Evolutionary conservation across 768 basidiomycete species (phyloP).

Genomic region (Nevesoporus exiguus): DNA sequence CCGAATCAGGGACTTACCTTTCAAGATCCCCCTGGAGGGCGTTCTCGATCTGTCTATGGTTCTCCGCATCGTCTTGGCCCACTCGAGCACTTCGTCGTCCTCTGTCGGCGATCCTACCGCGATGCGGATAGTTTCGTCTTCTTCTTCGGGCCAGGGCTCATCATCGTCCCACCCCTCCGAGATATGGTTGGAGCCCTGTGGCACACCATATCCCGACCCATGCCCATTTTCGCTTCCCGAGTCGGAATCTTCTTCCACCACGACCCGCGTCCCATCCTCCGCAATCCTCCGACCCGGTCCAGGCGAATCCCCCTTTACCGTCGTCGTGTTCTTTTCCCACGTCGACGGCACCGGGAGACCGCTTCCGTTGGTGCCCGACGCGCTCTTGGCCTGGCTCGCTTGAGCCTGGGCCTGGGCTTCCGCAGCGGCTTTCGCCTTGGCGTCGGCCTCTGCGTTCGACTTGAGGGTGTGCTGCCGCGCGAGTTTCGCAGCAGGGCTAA

Average conservation of each 20-base stretch:
- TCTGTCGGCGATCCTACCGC: conserved; percentile 26
- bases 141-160: conserved; percentile 71
- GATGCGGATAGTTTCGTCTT: conserved; percentile 70
- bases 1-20: conserved; percentile 40
- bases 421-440: conserved; percentile 35
- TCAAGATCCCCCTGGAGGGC: conserved; percentile 85
- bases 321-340: conserved; percentile 84
- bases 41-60: conserved; percentile 62
- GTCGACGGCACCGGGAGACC: conserved; percentile 48
- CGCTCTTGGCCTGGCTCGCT: conserved; percentile 17
- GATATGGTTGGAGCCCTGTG: conserved; percentile 39
- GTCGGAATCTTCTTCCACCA: conserved; percentile 71
- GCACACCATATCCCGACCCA: conserved; percentile 33
- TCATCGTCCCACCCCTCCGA: conserved; percentile 75
- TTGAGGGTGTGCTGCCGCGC: conserved; percentile 90
- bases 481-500: conserved; percentile 87
- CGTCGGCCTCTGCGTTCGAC: conserved; percentile 59
- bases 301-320: conserved; percentile 45
- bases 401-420: conserved; percentile 27
- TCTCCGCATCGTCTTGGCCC: conserved; percentile 72
- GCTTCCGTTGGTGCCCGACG: conserved; percentile 26
- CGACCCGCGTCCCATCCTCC: conserved; percentile 63
- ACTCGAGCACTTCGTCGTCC: conserved; percentile 64
- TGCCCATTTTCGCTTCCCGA: conserved; percentile 55
- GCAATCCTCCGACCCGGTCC: conserved; percentile 45